Evolutionary conservation across 2,329 filamentous ascomycete species (phyloP).

Genomic region (Hawksworthiomyces lignivorus): DNA sequence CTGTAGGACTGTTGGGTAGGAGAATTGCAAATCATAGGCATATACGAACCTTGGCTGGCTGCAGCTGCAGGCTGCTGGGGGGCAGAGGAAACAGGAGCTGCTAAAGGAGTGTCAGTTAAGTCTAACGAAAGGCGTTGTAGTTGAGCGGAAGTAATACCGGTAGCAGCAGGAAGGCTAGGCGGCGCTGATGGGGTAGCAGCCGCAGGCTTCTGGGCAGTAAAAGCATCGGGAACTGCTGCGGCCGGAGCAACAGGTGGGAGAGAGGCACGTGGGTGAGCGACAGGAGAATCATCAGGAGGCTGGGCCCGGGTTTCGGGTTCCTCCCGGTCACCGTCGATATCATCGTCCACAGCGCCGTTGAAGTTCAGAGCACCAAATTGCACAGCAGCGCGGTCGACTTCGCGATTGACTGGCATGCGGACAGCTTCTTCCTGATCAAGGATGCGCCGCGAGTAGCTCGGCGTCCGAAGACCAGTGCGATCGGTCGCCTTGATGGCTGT

Average conservation of each 20-base stretch:
- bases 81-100: conserved; percentile 22
- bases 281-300: conserved; percentile 86
- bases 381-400: conserved; percentile 84
- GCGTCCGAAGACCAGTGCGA: conserved; percentile 54
- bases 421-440: conserved; percentile 96
- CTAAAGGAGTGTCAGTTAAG: too few relatives aligned
- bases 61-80: conserved; percentile 24
- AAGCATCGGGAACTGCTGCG: conserved; percentile 46
- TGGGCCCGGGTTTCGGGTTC: conserved; percentile 91
- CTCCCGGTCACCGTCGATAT: conserved; percentile 90
- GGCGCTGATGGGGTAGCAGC: conserved; percentile 22
- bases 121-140: too few relatives aligned
- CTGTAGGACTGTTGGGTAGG: too few relatives aligned
- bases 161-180: conserved; percentile 33
- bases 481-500: conserved; percentile 72
- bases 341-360: conserved; percentile 73
- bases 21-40: too few relatives aligned
- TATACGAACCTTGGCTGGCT: conserved; percentile 29
- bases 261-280: conserved; percentile 75
- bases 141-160: conserved; percentile 23
- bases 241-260: conserved; percentile 65
- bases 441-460: conserved; percentile 77
- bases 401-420: conserved; percentile 95
- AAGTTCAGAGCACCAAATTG: conserved; percentile 95
- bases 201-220: conserved; percentile 46